phyloP scores from a whole-genome alignment of 2,329 filamentous ascomycete genomes.

The Epichloe gansuensis region DNA sequence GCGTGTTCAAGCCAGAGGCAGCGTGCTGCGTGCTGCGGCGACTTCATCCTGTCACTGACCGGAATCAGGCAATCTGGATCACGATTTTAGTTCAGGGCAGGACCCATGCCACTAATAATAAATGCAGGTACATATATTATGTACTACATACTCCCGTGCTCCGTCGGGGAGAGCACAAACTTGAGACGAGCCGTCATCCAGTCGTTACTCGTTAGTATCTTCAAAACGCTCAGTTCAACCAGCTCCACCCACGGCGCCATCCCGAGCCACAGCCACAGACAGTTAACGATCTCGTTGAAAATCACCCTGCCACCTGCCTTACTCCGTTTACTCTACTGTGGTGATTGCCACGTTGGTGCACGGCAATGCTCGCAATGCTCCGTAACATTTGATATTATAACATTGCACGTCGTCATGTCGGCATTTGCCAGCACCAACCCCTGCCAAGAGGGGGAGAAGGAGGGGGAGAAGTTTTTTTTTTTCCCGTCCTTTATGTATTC shows the following conservation, averaged over 20 bases:
- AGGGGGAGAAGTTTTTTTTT: too few species aligned
- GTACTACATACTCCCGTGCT: too few species aligned
- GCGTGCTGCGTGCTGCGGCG: neutral
- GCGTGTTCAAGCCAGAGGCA: neutral
- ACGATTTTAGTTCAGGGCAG: conserved; percentile 7
- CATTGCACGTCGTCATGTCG: too few species aligned
- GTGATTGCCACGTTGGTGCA: neutral
- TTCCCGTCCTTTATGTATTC: too few species aligned
- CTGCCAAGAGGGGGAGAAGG: too few species aligned
- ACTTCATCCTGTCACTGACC: neutral
- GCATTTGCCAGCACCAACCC: too few species aligned
- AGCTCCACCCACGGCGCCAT: neutral
- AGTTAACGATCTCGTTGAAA: neutral
- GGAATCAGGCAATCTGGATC: neutral
- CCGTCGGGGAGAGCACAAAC: conserved; percentile 5
- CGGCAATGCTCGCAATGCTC: neutral
- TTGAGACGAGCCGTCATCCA: conserved; percentile 23
- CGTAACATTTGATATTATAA: neutral
- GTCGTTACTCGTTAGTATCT: conserved; percentile 10
- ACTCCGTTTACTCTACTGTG: neutral
- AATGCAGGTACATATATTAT: conserved; percentile 14
- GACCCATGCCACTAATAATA: conserved; percentile 2
- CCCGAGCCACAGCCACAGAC: conserved; percentile 1
- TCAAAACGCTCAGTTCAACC: too few species aligned
- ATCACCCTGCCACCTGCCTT: neutral